Evolutionary conservation across 148 eudicot species (phyloP), one percentile per base, ranked within the genome.

Genomic region (Dysphania ambrosioides): DNA sequence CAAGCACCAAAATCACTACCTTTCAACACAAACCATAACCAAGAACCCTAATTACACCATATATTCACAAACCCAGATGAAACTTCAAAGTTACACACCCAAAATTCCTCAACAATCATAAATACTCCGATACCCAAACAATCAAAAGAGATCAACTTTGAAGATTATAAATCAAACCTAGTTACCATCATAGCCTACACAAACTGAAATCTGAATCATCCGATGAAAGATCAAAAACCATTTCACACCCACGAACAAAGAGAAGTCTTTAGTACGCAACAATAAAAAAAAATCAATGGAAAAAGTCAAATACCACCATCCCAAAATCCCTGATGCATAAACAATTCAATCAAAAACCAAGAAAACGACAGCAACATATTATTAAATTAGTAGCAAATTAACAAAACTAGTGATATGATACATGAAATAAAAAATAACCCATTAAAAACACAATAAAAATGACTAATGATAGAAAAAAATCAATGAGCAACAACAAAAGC

Each of bases 301-400:
- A 66, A 76, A 76, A 58, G 79, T 69, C 79, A 76, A 60, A 69
- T 30, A 60, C 38, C 12, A 41, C 19, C 58, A 68, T 42, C 30
- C 42, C 13, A 10, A 31, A 69, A 76, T 21, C 65, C 64, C 59
- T 63, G 78, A 55, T 75, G 78, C 72, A 56, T 75, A 57, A 75
- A 68, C 66, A 76, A 68, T 56, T 41, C 67, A 42, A 74, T 26
- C 66, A 38, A 27, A 66, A 16, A 35, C 34, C 40, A 24, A n/a
- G 36, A 23, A 76, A 69, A 40, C 51, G 40, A 76, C 26, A 59
- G n/a, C 29, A 34, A 76, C 16, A 24, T 44, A 62, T 15, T n/a
- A 73, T 16, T 30, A 67, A 65, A 27, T 59, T 41, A 58, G 72
- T 68, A 69, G 32, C 24, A 47, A 47, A 47, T 6, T 13, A 47